Evolutionary conservation across 2,329 filamentous ascomycete genomes (phyloP), one percentile per base, ranked within the genome.

Genomic region (Neophaeococcomyces mojaviensis): DNA sequence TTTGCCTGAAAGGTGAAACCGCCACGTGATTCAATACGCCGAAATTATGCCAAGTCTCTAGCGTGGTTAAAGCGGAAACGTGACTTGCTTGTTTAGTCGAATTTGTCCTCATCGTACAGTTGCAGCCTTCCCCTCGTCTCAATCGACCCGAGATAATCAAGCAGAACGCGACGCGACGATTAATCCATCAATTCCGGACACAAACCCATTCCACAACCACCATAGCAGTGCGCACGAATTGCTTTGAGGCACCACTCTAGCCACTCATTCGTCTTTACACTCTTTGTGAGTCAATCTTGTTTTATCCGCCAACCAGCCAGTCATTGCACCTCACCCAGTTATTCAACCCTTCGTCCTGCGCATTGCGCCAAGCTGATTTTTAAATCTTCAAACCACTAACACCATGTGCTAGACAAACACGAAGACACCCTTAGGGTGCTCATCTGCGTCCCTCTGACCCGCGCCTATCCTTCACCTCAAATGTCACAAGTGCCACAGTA

Each of bases 361-460:
- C 47, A 46, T 37, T 48, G 44, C 55, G 59, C 59, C 62, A 64
- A 61, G 60, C 61, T 60, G 59, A 60, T 60, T 57, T 61, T 12
- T 12, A 26, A 44, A 44, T 24, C 20, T 26, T 22, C 32, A 18
- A n/a, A 37, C 36, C 33, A 59, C 58, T 56, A 59, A 49, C 55
- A 57, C 52, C 49, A 58, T 59, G 54, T 58, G 59, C 61, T 22
- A 44, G 41, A 10, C 13, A 15, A 44, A 26, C 20, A 37, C 32
- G 7, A 26, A 12, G 12, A 31, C 20, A 37, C 32, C 20, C n/a
- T 32, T 26, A 18, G 19, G 41, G 33, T 15, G 7, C 32, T 32
- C 32, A 10, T 20, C 20, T 18, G 54, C 58, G 45, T 54, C 39
- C 40, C 40, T 47, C 41, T 33, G 41, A 52, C 38, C 41, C 18